Conservation (phyloP, 2,329 filamentous ascomycete genomes). For the Fusarium paranaense region DNA sequence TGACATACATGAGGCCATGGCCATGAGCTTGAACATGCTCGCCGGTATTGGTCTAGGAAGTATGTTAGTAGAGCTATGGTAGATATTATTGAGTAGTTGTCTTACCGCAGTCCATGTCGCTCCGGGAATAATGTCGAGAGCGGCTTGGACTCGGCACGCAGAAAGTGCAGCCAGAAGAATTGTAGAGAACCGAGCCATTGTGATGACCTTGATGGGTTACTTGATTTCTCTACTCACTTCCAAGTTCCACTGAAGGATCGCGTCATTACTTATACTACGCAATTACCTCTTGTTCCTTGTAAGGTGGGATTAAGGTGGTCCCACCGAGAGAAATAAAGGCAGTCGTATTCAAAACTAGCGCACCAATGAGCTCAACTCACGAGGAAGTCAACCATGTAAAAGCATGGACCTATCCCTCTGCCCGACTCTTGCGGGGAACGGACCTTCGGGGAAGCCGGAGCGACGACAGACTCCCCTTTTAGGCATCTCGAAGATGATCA, state of each 20-base stretch:
- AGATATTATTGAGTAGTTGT: fast-evolving
- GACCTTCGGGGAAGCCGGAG: neutral
- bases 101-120: constrained; percentile 60
- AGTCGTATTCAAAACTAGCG: neutral
- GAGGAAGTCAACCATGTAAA: neutral
- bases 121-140: constrained; percentile 55
- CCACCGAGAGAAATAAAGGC: neutral
- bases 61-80: neutral
- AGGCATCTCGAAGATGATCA: neutral
- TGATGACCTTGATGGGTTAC: neutral
- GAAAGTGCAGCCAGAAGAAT: constrained; percentile 13
- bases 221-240: neutral
- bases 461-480: neutral
- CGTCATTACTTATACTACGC: neutral
- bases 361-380: neutral
- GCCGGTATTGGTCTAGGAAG: constrained; percentile 53
- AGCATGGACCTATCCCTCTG: neutral
- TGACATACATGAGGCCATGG: constrained; percentile 66
- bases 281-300: neutral
- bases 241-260: neutral
- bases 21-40: constrained; percentile 75
- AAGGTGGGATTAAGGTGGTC: neutral
- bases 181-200: constrained; percentile 10
- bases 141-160: constrained; percentile 10
- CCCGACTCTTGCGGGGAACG: neutral